Evolutionary conservation across 495 filamentous ascomycete genomes (phyloP), one percentile per base, ranked within the genome.

Genomic region (Evansstolkia leycettana): DNA sequence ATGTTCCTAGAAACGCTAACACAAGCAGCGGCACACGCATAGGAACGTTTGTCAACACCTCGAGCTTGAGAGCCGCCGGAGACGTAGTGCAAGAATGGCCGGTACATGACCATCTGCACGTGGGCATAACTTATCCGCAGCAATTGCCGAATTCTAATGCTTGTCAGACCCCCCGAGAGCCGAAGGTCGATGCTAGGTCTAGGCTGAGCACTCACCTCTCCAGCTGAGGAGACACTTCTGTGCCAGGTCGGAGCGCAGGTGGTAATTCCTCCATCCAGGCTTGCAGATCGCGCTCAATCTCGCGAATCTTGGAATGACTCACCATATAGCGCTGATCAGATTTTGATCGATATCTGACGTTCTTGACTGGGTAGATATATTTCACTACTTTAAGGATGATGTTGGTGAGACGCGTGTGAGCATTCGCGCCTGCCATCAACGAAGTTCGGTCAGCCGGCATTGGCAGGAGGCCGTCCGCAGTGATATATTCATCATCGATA

Each of bases 1-100:
- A 98, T 90, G 48, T 94, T 96, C 17, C 90, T 76, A 13, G 87
- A 87, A 2, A 94, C 84, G 46, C 78, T 84, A 35, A 98, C 80
- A 39, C 84, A 90, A 2, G 85, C 84, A n/a, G 86, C 82, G 5
- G 85, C 90, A 50, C 89, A 96, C 19, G 80, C 84, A 54, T 89
- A 95, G 10, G 84, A 83, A 26, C 84, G 73, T 49, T 89, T 80
- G 42, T 94, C 88, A 24, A 84, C 65, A n/a, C 68, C 68, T 40
- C 80, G 78, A 7, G 72, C 67, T 38, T 73, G 70, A 15, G 74
- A 63, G 14, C 75, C 73, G 20, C 73, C 73, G 1, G 90, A 87
- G 32, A 92, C 82, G 47, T 95, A 96, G 57, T 98, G 90, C 17
- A 96, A 64, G 48, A 96, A 98, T 0, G 90, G 90, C 7, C 90